Base-by-base conservation (phyloP, 192 early-diverging fungal genomes). In the Entomortierella parvispora region DNA sequence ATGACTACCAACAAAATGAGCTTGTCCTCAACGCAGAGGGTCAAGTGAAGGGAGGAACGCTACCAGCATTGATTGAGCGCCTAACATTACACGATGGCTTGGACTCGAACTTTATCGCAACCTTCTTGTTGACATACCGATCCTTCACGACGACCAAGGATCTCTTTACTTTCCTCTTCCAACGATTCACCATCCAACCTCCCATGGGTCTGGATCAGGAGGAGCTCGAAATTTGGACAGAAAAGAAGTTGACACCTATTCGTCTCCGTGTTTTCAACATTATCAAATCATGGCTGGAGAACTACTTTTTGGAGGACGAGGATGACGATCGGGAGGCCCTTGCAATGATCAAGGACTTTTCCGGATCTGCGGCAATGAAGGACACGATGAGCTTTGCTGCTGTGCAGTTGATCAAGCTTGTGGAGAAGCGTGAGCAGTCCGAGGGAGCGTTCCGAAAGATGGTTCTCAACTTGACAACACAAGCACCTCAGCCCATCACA, bases 281-380 rank as follows among this genome's bases (percentile, higher is more conserved):
- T 40, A 85, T 99, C 79, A 99, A 97, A 76, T 91, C 83, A 26
- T 99, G 97, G 97, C 79, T 99, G 14, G 97, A 99, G 83, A 90
- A 85, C 52, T 94, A 98, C 76, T 94, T 91, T 72, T 81, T 89
- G n/a, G 93, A 94, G 65, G 88, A 89, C 70, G 87, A 89, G 58
- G 11, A 53, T 5, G 74, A 77, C 18, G 95, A 96, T 71, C 81
- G 81, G 0, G 72, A 85, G 33, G 87, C 86, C 17, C 74, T 99
- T 32, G 84, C 87, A 45, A 82, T 84, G 69, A 86, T 98, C 49
- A 86, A 88, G 47, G 81, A 90, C 26, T 96, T 99, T 80, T 77
- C 74, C 14, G 90, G 90, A 40, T 86, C 84, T 52, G 88, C 86
- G 10, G 83, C 81, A 6, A 94, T 96, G 87, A 85, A 88, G 57